Evolutionary conservation across 2,329 filamentous ascomycete genomes (phyloP), one percentile per base, ranked within the genome.

Genomic region (Aspergillus awamori): DNA sequence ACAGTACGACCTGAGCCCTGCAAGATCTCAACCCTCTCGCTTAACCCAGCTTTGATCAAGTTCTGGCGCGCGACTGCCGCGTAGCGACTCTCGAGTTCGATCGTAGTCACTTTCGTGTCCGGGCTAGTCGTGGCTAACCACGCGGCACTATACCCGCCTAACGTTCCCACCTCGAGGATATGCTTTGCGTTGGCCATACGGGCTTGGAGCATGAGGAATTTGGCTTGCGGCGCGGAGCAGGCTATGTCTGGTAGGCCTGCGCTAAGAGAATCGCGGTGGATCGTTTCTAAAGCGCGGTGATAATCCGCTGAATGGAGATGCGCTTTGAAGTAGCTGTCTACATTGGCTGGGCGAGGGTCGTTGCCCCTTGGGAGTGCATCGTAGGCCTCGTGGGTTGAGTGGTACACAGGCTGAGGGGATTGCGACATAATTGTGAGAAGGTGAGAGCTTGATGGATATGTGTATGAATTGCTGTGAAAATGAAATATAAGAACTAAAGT

Each of bases 71-170:
- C 82, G 1, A 85, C 79, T 0, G 79, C 72, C 0, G 78, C 79
- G 57, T 82, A 77, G 24, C 81, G 74, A 17, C 39, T 20, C 15
- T 41, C 39, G 38, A 83, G 76, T 65, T 87, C 84, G 53, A 87
- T 76, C 51, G 77, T 84, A 0, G 81, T 84, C 15, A 86, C 78
- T 17, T 77, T 68, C 8, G 60, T 55, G 11, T 49, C 15, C 13
- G 39, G 52, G 13, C 47, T 70, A 2, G 83, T 83, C 24, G 11
- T 22, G 2, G 45, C 20, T 53, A 87, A 76, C 77, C 81, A 86
- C 57, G 86, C 82, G 13, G 81, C 79, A 1, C 79, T 80, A 69
- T 84, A 86, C 7, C 80, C 84, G 11, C 84, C 84, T 26, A 87
- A 69, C 0, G 83, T 86, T 24, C 84, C 84, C 52, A 87, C 74